phyloP scores from a whole-genome alignment of 1,139 yeast genomes.

The Nematodospora anomalae region DNA sequence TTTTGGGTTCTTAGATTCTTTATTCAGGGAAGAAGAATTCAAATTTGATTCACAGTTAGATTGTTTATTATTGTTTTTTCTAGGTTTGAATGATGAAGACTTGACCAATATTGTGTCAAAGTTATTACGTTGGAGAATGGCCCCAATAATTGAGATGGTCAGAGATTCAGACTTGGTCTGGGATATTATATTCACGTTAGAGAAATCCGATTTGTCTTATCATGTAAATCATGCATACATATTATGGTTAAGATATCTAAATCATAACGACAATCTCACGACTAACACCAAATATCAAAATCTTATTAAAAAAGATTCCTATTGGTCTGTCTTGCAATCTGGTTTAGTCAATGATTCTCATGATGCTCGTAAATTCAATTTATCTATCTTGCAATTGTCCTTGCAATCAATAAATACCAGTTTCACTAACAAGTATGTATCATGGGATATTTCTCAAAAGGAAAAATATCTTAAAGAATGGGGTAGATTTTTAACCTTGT shows the following conservation, averaged over 20 bases:
- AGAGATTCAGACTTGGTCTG: conserved; percentile 34
- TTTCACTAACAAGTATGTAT: conserved; percentile 43
- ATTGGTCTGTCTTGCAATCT: conserved; percentile 61
- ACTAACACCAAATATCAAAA: conserved; percentile 28
- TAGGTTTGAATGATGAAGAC: conserved; percentile 33
- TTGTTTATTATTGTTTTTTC: conserved; percentile 26
- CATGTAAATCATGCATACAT: conserved; percentile 48
- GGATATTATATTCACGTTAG: conserved; percentile 43
- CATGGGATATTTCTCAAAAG: conserved; percentile 42
- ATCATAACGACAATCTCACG: conserved; percentile 19
- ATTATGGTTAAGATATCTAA: conserved; percentile 57
- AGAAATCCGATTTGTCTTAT: conserved; percentile 25
- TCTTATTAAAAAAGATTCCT: conserved; percentile 37
- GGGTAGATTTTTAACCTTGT: conserved; percentile 71
- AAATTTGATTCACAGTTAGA: conserved; percentile 19
- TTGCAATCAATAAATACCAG: conserved; percentile 45
- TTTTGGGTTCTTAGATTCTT: conserved; percentile 19
- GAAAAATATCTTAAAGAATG: conserved; percentile 52
- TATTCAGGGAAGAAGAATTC: conserved; percentile 13
- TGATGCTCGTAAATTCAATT: conserved; percentile 70
- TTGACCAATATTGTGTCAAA: conserved; percentile 37
- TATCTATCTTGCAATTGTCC: conserved; percentile 66
- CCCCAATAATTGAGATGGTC: conserved; percentile 25
- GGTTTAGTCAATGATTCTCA: conserved; percentile 61
- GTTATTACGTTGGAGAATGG: conserved; percentile 51